Evolutionary conservation across 306 rosid genomes (phyloP).

Genomic region (Purshia tridentata): DNA sequence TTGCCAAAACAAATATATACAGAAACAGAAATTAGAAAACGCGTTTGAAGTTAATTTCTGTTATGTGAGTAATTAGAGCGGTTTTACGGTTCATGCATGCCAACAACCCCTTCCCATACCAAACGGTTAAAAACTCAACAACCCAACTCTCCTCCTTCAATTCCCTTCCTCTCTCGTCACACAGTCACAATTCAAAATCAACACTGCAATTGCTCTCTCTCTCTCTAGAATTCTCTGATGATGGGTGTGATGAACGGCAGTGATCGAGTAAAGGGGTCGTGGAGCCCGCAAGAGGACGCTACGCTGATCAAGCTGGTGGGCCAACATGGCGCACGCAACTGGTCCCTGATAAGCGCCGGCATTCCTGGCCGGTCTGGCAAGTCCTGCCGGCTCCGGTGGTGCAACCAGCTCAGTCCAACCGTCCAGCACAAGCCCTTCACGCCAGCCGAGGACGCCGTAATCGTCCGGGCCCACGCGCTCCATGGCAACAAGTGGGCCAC

Average conservation of each 20-base stretch:
- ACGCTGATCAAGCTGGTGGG: conserved; percentile 53
- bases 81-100: conserved; percentile 59
- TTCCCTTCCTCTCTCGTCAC: not conserved
- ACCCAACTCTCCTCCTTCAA: conserved; percentile 5
- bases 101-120: conserved; percentile 33
- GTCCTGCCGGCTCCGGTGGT: conserved; percentile 86
- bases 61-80: conserved; percentile 28
- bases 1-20: not conserved
- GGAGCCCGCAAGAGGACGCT: conserved; percentile 83
- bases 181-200: not conserved
- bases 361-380: conserved; percentile 86
- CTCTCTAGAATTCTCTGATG: not conserved
- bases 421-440: conserved; percentile 87
- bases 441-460: conserved; percentile 55
- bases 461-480: conserved; percentile 56
- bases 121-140: conserved; percentile 23
- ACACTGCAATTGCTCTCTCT: not conserved
- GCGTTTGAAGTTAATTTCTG: conserved; percentile 26
- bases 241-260: not conserved
- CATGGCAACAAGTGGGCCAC: conserved; percentile 98
- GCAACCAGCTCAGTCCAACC: conserved; percentile 88
- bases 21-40: conserved; percentile 30
- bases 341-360: conserved; percentile 72
- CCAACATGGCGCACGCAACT: conserved; percentile 68
- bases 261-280: conserved; percentile 70